phyloP scores from a whole-genome alignment of 2,329 filamentous ascomycete genomes.

The Aspergillus proliferans region DNA sequence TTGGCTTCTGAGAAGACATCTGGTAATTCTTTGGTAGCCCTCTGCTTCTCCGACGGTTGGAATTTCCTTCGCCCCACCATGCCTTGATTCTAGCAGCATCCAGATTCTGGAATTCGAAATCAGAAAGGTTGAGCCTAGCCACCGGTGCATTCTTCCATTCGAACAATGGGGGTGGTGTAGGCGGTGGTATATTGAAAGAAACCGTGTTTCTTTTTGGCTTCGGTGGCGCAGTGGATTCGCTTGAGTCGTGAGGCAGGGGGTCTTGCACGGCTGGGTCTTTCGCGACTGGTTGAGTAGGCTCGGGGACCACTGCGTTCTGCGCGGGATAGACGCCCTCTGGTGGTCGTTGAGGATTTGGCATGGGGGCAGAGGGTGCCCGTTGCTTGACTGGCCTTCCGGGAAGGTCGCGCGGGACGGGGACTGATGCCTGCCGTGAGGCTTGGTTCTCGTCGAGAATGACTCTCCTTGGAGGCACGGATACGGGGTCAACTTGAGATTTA shows the following conservation, averaged over 20 bases:
- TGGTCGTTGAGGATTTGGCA: not conserved
- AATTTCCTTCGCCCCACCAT: slow-evolving; percentile 69
- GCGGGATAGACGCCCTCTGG: not conserved
- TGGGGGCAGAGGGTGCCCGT: not conserved
- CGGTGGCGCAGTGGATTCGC: slow-evolving; percentile 15
- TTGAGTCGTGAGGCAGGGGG: not conserved
- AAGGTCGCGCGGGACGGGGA: not conserved
- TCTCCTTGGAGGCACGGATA: not conserved
- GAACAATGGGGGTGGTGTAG: slow-evolving; percentile 39
- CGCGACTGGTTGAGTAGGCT: not conserved
- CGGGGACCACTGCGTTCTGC: not conserved
- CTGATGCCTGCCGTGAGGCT: not conserved
- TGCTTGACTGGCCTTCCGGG: slow-evolving; percentile 2
- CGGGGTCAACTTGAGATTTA: not conserved
- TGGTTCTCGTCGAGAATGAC: not conserved
- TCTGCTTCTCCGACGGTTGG: slow-evolving; percentile 43
- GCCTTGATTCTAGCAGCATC: slow-evolving; percentile 50
- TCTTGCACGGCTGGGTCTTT: not conserved
- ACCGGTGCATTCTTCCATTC: slow-evolving; percentile 67
- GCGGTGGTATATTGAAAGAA: slow-evolving; percentile 42
- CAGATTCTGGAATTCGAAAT: slow-evolving; percentile 54
- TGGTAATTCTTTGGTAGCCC: slow-evolving; percentile 31
- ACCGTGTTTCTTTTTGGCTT: slow-evolving; percentile 37
- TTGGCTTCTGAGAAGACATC: slow-evolving; percentile 27
- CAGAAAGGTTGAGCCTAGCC: slow-evolving; percentile 52